Evolutionary conservation across 768 basidiomycete genomes (phyloP).

Genomic region (Rhizopogon roseolus): DNA sequence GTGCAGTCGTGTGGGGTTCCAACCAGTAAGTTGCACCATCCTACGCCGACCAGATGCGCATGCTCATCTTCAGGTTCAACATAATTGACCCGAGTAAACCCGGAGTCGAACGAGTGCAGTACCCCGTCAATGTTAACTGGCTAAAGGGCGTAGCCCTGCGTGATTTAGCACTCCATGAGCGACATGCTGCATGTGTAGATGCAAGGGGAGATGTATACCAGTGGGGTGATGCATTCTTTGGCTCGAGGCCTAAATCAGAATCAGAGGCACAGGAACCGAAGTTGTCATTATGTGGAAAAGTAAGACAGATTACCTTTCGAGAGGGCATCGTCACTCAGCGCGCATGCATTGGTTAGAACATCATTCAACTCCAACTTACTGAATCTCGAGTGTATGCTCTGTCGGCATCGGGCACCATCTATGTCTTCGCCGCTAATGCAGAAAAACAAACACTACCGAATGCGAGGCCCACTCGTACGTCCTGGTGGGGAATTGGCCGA

Average conservation of each 20-base stretch:
- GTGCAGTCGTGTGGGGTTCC: constrained; percentile 68
- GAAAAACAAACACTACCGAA: constrained; percentile 40
- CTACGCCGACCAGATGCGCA: not conserved
- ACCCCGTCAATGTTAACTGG: constrained; percentile 50
- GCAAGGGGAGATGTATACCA: constrained; percentile 79
- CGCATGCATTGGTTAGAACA: constrained; percentile 44
- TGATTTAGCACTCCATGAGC: constrained; percentile 63
- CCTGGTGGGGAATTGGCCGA: constrained; percentile 52
- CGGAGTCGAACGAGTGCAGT: constrained; percentile 37
- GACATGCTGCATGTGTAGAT: constrained; percentile 73
- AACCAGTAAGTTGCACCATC: constrained; percentile 46
- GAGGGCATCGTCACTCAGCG: not conserved
- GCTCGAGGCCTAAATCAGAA: constrained; percentile 17
- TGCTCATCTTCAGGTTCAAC: constrained; percentile 34
- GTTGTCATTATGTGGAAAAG: constrained; percentile 62
- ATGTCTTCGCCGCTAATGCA: constrained; percentile 54
- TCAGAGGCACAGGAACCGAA: constrained; percentile 33
- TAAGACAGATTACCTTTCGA: constrained; percentile 18
- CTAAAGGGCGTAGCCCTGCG: constrained; percentile 67
- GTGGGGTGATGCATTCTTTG: constrained; percentile 70
- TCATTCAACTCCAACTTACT: constrained; percentile 57
- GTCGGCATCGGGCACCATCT: constrained; percentile 72
- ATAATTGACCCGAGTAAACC: constrained; percentile 38
- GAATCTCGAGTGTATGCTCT: constrained; percentile 69
- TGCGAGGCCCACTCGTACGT: constrained; percentile 34